Evolutionary conservation across 2,329 filamentous ascomycete genomes (phyloP), one percentile per base, ranked within the genome.

Genomic region (Kalmusia sp.): DNA sequence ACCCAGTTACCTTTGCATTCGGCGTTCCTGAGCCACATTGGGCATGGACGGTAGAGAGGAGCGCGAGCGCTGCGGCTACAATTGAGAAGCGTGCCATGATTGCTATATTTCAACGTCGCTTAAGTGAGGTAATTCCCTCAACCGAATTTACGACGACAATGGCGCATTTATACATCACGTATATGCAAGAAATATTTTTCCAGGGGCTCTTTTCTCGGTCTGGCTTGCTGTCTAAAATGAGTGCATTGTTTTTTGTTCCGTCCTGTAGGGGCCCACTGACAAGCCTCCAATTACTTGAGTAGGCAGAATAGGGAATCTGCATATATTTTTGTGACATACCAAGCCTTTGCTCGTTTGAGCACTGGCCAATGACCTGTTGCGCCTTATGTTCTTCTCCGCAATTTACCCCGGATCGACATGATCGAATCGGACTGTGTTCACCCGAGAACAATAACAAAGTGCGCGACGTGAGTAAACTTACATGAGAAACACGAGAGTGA

Each of bases 11-110:
- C 9, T 56, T 73, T 14, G 78, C 80, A 51, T 80, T 62, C 0
- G 80, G 79, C 1, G 72, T 74, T 47, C 79, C 80, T 19, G 79
- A 72, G 52, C 81, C 81, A 62, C 81, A 83, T 54, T 82, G 78
- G 17, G 75, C 80, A 3, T 68, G 55, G 33, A 67, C 68, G 12
- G 57, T 15, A 7, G 77, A 74, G 44, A 70, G 65, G 11, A 81
- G 69, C 25, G 78, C 78, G 14, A 82, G 69, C 35, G 72, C 72
- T 22, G 75, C 67, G 9, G 79, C 67, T 47, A 81, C 39, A 40
- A 77, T 45, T 25, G 65, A 67, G 44, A 75, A 59, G 17, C 68
- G 64, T 27, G 71, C 54, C 77, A 80, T 79, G 21, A 25, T 69
- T 47, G 19, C 21, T 15, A 21, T 35, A 8, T 3, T 6, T 3